Evolutionary conservation across 805 yeast species (phyloP), one percentile per base, ranked within the genome.

Genomic region (Kodamaea jinghongensis): DNA sequence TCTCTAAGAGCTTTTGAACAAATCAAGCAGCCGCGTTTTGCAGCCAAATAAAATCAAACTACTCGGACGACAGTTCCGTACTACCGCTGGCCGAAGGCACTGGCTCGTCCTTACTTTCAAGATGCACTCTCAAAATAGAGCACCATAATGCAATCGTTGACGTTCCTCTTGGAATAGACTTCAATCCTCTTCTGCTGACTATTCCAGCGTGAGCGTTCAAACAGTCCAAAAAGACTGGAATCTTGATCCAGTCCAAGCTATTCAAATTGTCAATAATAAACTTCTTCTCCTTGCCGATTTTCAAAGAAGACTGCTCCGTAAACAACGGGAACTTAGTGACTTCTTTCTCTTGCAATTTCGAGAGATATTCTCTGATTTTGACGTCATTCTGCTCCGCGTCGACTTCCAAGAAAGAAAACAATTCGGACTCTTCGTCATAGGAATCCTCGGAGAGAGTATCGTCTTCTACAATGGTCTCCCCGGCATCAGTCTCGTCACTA

Each of bases 171-270:
- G 79, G 70, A 35, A 74, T 70, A 15, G 66, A 67, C 25, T 61
- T 56, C 2, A 78, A 63, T 0, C 89, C 89, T 41, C 81, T 70
- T 46, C 98, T 71, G 12, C 91, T 87, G 12, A 88, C 85, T 38
- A 91, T 86, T 3, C 85, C 86, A 43, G 85, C 96, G 55, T 90
- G 98, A 0, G 97, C 81, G 58, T 89, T 88, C 53, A 83, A 67
- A 12, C 83, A 73, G 46, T 79, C 81, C 34, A 90, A 70, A 48
- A 77, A 79, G 2, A 83, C 81, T 0, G 93, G 85, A 31, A 86
- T 73, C 55, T 90, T 87, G 35, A 77, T 66, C 96, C 96, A 90
- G 2, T 73, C 70, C 16, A 91, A 56, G 14, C 59, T 50, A 58
- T 86, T 85, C 54, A 90, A 65, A 46, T 76, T 75, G 2, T 68